These are phyloP conservation scores for Blastocystis sp. DNA, from an alignment of 352 stramenopile species.

Conservation along the genomic window DNA sequence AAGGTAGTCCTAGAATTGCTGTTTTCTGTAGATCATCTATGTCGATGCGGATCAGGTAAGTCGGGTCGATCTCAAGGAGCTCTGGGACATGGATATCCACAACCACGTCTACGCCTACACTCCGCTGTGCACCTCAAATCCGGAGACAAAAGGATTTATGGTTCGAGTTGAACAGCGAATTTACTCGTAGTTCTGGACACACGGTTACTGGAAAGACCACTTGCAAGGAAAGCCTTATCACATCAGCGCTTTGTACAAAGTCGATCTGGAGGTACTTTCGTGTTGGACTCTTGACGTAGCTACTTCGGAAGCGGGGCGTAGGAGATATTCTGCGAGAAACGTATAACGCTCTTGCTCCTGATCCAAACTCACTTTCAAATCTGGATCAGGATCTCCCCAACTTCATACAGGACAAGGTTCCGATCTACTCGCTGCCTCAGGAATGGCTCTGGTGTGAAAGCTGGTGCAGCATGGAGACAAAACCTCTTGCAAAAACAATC, in stretches of 20 bases:
- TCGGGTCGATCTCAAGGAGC: constrained; percentile 90
- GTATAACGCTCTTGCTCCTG: constrained; percentile 91
- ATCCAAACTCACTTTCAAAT: constrained; percentile 96
- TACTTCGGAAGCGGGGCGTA: constrained; percentile 72
- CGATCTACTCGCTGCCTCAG: constrained; percentile 90
- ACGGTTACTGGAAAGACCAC: constrained; percentile 95
- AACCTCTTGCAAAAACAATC: constrained; percentile 93
- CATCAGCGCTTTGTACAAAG: constrained; percentile 97
- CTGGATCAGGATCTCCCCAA: constrained; percentile 99
- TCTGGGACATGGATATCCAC: constrained; percentile 95
- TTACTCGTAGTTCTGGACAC: constrained; percentile 86
- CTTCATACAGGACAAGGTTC: constrained; percentile 85
- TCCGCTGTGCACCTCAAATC: constrained; percentile 88
- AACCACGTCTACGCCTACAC: constrained; percentile 92
- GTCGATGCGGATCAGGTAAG: constrained; percentile 98
- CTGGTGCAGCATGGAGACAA: constrained; percentile 97
- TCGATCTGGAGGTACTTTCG: constrained; percentile 91
- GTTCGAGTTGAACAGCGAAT: constrained; percentile 1
- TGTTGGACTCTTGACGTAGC: constrained; percentile 1
- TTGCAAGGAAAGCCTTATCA: constrained; percentile 93
- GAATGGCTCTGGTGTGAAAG: constrained; percentile 99
- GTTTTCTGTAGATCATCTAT: constrained; percentile 71
- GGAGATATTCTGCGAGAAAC: constrained; percentile 87
- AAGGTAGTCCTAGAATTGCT: constrained; percentile 74
- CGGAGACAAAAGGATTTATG: constrained; percentile 86